These are phyloP conservation scores for Selenicereus undatus DNA, from an alignment of 148 eudicot species.

Conservation along the genomic window DNA sequence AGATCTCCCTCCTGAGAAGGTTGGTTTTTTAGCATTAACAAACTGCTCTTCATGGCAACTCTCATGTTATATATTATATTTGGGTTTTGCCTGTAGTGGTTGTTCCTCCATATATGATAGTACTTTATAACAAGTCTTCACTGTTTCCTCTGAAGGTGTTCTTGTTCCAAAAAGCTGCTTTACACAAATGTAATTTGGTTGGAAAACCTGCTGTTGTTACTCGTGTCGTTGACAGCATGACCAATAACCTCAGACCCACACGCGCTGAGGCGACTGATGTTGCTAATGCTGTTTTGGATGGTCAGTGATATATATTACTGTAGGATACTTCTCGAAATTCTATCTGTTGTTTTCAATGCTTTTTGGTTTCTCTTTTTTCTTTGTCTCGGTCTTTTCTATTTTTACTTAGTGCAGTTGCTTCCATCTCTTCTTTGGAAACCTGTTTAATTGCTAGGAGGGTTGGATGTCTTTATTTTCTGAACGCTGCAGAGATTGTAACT, in stretches of 20 bases:
- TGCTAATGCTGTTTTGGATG: constrained; percentile 98
- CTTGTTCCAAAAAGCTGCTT: constrained; percentile 91
- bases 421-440: background rate
- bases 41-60: background rate
- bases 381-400: background rate
- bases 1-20: constrained; percentile 99
- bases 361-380: background rate
- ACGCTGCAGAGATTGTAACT: background rate
- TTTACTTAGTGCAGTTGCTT: background rate
- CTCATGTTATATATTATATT: background rate
- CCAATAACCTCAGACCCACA: constrained; percentile 92
- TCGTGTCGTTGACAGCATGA: constrained; percentile 99
- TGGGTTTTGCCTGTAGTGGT: background rate
- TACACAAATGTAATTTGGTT: constrained; percentile 92
- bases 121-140: constrained; percentile 1
- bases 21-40: constrained; percentile 19
- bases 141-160: constrained; percentile 58
- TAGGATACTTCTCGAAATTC: constrained; percentile 2
- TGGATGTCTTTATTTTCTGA: background rate
- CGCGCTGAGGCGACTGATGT: constrained; percentile 99
- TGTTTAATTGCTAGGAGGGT: background rate
- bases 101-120: background rate
- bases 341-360: background rate
- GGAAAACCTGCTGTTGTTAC: constrained; percentile 98
- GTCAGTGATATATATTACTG: constrained; percentile 26